Percentiles rank a stretch among this genome's conserved stretches.
These are phyloP conservation scores for Pythium utonaiense DNA, from an alignment of 352 stramenopile species.

Conservation along the genomic window DNA sequence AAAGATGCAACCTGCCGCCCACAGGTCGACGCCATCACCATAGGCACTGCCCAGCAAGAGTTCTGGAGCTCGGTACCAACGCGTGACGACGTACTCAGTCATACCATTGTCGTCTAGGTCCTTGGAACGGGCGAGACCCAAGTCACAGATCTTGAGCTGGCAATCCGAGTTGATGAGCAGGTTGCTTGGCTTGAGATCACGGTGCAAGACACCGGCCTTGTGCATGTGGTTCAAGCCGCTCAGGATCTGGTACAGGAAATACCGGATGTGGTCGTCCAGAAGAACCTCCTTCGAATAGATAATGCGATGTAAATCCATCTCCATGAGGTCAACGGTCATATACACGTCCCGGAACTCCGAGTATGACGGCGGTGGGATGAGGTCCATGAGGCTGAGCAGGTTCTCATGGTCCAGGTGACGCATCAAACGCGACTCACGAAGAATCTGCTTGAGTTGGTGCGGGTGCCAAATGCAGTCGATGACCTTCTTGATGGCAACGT, in stretches of 20 bases:
- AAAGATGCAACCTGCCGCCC: conserved; percentile 86
- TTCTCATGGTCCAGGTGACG: conserved; percentile 87
- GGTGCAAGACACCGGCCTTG: conserved; percentile 77
- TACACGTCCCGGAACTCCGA: conserved; percentile 87
- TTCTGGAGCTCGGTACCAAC: conserved; percentile 87
- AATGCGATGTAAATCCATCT: conserved; percentile 91
- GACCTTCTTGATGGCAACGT: conserved; percentile 90
- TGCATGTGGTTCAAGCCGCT: conserved; percentile 88
- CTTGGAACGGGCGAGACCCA: conserved; percentile 90
- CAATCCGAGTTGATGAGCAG: conserved; percentile 92
- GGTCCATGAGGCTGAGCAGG: conserved; percentile 76
- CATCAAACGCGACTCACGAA: conserved; percentile 82
- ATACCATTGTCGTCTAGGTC: conserved; percentile 88
- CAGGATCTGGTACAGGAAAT: conserved; percentile 92
- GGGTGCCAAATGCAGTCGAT: conserved; percentile 90
- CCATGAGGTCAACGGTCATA: conserved; percentile 91
- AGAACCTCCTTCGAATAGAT: conserved; percentile 92
- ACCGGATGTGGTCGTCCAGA: conserved; percentile 91
- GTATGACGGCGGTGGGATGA: conserved; percentile 82
- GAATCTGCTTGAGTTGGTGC: conserved; percentile 87
- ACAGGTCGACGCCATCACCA: conserved; percentile 80
- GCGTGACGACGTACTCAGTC: conserved; percentile 89
- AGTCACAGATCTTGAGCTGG: conserved; percentile 96
- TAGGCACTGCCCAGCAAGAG: conserved; percentile 83
- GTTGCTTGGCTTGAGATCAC: conserved; percentile 86